Evolutionary conservation across 2,329 filamentous ascomycete species (phyloP).

Genomic region (Rhynchosporium agropyri): DNA sequence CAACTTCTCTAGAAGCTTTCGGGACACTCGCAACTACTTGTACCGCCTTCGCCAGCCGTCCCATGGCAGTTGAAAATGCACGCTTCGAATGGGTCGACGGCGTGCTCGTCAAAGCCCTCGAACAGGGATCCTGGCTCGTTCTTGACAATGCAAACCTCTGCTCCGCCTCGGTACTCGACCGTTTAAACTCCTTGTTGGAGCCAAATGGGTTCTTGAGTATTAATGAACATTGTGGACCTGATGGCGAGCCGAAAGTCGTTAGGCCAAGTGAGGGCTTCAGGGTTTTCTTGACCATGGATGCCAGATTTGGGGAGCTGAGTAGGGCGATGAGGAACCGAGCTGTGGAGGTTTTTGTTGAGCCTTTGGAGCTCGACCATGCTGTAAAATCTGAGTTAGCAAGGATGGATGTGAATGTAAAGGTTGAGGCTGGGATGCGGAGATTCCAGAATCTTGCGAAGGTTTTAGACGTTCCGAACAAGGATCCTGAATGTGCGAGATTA

Average conservation of each 20-base stretch:
- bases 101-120: constrained; percentile 82
- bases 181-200: constrained; percentile 91
- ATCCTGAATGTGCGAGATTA: constrained; percentile 19
- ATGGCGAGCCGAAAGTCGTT: constrained; percentile 80
- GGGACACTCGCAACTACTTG: constrained; percentile 34
- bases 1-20: constrained; percentile 48
- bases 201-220: constrained; percentile 85
- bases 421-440: constrained; percentile 38
- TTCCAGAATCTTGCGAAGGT: constrained; percentile 35
- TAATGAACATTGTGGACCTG: constrained; percentile 85
- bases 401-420: constrained; percentile 7
- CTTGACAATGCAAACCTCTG: constrained; percentile 98
- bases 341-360: constrained; percentile 80
- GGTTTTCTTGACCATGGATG: constrained; percentile 92
- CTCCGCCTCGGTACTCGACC: constrained; percentile 89
- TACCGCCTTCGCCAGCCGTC: constrained; percentile 51
- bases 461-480: constrained; percentile 19
- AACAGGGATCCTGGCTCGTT: constrained; percentile 87
- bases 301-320: constrained; percentile 89
- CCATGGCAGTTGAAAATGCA: constrained; percentile 66
- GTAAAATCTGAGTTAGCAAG: no score
- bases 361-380: constrained; percentile 24
- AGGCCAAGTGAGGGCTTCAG: constrained; percentile 84
- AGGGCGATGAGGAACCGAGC: constrained; percentile 96
- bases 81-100: constrained; percentile 97